These are phyloP conservation scores for Platismatia glauca DNA, from an alignment of 495 filamentous ascomycete genomes.

Conservation along the genomic window DNA sequence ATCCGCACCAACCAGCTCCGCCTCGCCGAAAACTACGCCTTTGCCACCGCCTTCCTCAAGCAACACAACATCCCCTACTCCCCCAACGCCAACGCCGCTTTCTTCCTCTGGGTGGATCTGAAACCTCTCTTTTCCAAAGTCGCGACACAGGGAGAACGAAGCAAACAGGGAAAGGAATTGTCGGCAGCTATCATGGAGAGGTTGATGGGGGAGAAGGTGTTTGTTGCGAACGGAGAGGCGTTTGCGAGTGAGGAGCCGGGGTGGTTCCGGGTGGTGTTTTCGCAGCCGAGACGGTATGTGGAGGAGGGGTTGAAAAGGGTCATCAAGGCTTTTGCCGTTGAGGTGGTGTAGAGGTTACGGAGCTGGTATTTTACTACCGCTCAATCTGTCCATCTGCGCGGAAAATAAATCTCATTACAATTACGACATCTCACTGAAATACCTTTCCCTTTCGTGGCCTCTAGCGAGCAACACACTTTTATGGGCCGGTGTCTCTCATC, in stretches of 20 bases:
- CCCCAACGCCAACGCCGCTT: constrained; percentile 40
- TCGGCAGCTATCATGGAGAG: constrained; percentile 27
- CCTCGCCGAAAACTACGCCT: not conserved
- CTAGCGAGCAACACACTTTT: no score
- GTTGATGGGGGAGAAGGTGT: constrained; percentile 36
- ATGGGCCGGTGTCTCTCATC: no score
- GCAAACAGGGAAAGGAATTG: constrained; percentile 21
- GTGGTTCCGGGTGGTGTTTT: constrained; percentile 46
- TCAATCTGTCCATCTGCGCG: no score
- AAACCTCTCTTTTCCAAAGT: constrained; percentile 24
- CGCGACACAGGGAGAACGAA: constrained; percentile 23
- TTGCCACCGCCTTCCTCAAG: not conserved
- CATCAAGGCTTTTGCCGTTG: not conserved
- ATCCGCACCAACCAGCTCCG: constrained; percentile 1
- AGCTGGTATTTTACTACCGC: no score
- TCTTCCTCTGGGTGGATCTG: constrained; percentile 55
- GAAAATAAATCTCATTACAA: no score
- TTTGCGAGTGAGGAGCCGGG: constrained; percentile 41
- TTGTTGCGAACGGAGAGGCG: constrained; percentile 34
- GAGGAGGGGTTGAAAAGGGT: constrained; percentile 37
- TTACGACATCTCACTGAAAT: no score
- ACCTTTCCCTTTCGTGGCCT: no score
- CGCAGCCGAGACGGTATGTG: constrained; percentile 31
- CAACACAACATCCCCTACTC: constrained; percentile 20
- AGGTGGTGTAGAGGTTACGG: not conserved